phyloP scores from a whole-genome alignment of 208 protist genomes.

The Acanthamoeba triangularis region DNA sequence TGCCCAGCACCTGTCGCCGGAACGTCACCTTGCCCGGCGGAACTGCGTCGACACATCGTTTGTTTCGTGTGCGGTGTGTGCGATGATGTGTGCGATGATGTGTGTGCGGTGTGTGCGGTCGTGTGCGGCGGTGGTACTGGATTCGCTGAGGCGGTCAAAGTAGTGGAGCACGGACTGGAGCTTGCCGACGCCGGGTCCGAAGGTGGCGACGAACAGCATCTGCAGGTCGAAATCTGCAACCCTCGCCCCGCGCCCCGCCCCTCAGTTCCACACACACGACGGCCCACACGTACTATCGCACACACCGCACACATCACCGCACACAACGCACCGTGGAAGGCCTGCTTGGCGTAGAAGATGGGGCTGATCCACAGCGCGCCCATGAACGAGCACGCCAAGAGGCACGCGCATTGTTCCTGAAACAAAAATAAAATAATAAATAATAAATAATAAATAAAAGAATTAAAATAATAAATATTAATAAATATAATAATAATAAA shows the following conservation, averaged over 20 bases:
- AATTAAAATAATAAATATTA: no score
- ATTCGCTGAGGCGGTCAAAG: slow-evolving; percentile 71
- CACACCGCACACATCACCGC: not conserved
- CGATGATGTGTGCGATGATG: not conserved
- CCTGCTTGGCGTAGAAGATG: not conserved
- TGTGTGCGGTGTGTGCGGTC: not conserved
- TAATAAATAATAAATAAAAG: no score
- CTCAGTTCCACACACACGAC: no score
- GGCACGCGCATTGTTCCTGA: slow-evolving; percentile 79
- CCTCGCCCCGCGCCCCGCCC: no score
- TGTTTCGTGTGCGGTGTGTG: not conserved
- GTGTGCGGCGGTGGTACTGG: not conserved
- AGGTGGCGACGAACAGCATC: slow-evolving; percentile 69
- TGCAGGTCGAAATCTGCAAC: slow-evolving; percentile 76
- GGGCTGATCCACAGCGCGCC: slow-evolving; percentile 73
- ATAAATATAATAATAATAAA: no score
- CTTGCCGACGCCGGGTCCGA: slow-evolving; percentile 53
- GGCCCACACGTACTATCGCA: no score
- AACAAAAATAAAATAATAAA: no score
- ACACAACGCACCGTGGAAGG: not conserved
- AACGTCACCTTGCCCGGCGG: slow-evolving; percentile 78
- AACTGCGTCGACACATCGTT: not conserved
- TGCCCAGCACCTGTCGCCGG: slow-evolving; percentile 76
- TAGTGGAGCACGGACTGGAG: slow-evolving; percentile 83
- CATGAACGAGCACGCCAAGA: slow-evolving; percentile 80